Base-by-base conservation (phyloP, 345 rosid species). In the Draba incana region DNA sequence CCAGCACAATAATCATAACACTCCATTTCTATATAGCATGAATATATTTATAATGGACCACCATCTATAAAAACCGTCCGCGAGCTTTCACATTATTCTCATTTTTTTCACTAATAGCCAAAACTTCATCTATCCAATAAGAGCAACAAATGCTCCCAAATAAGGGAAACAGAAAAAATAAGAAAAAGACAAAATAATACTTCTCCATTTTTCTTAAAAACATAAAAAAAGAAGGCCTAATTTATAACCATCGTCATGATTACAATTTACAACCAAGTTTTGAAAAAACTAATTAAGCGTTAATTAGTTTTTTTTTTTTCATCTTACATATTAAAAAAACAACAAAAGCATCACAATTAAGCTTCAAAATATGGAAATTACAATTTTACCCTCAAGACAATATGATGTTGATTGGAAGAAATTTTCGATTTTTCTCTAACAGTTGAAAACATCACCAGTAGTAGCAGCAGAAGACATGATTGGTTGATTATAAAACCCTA, bases 401-500 rank as follows among this genome's bases (percentile, higher is more conserved):
- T 35, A 69, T 8, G 66, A 60, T 42, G 30, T 42, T 37, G 51
- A 46, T 52, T 28, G 39, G 3, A 33, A 2, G 31, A 31, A 7
- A 8, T 51, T 35, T 31, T 64, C 38, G 15, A 35, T 46, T 31
- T 20, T 20, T 31, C 6, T 3, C 7, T 28, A 67, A 39, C 31
- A 55, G 64, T 75, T 41, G 60, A 55, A 69, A 55, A 62, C 57
- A 62, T 75, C 78, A 54, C 25, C 57, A 66, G 66, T 50, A 51
- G 68, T n/a, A 53, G 65, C 39, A 14, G 88, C 90, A 61, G 74
- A 60, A 10, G 94, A 89, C 85, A 79, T 79, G 25, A 89, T 84
- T 1, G 91, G 90, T 25, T 87, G 95, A 66, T 80, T 85, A 74
- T 81, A 69, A 78, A 58, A 82, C 31, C 78, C 72, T 73, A 75